phyloP scores from a whole-genome alignment of 345 rosid species.

The Theobroma cacao region DNA sequence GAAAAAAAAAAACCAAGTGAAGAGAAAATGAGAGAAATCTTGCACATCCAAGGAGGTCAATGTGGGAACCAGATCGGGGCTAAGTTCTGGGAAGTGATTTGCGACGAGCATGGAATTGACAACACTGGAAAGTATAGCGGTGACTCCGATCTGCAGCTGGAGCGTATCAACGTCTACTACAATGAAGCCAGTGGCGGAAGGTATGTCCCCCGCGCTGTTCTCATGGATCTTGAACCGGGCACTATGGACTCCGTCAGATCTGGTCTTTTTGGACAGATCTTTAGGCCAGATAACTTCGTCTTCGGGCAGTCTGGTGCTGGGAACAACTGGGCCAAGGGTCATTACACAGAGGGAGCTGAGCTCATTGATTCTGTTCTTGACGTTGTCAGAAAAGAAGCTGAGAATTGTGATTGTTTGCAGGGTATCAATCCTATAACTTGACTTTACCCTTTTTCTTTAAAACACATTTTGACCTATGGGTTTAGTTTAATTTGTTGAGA shows the following conservation, averaged over 20 bases:
- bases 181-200: conserved; percentile 13
- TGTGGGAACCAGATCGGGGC: conserved; percentile 19
- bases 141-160: conserved; percentile 12
- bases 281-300: conserved; percentile 15
- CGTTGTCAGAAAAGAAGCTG: conserved; percentile 17
- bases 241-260: conserved; percentile 18
- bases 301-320: conserved; percentile 17
- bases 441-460: not conserved
- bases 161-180: conserved; percentile 16
- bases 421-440: not conserved
- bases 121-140: conserved; percentile 9
- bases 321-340: conserved; percentile 17
- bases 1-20: not conserved
- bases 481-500: not conserved
- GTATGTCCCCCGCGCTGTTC: conserved; percentile 15
- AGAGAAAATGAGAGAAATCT: conserved; percentile 17
- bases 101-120: conserved; percentile 19
- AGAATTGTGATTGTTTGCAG: conserved; percentile 19
- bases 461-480: not conserved
- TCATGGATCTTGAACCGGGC: conserved; percentile 14
- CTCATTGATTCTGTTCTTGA: conserved; percentile 18
- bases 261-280: conserved; percentile 15
- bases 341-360: conserved; percentile 17
- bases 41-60: conserved; percentile 19
- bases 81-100: conserved; percentile 15